Percentiles rank a stretch among this genome's conserved stretches.
Evolutionary conservation across 495 filamentous ascomycete species (phyloP).

Genomic region (Penicillium parvum): DNA sequence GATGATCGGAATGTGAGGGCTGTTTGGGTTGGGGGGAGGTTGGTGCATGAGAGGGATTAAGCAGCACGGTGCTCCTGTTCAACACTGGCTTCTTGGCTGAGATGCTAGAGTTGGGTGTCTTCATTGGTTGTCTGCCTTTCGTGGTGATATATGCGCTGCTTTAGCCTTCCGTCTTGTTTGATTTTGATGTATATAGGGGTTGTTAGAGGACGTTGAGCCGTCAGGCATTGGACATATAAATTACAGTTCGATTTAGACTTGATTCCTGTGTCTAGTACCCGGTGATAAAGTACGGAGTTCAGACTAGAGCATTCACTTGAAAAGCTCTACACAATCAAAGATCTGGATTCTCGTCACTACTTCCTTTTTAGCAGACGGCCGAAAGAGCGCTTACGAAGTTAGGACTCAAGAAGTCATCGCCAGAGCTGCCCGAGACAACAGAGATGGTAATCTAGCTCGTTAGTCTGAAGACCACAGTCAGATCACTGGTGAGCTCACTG

Average conservation of each 20-base stretch:
- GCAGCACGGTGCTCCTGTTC: no score
- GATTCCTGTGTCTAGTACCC: no score
- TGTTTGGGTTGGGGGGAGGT: constrained; percentile 67
- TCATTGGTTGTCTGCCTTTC: neutral
- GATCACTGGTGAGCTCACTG: constrained; percentile 27
- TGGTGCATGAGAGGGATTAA: constrained; percentile 55
- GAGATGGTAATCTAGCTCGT: constrained; percentile 48
- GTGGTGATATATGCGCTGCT: no score
- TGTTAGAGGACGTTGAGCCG: neutral
- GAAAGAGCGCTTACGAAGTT: constrained; percentile 52
- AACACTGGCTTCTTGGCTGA: no score
- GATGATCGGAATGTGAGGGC: constrained; percentile 78
- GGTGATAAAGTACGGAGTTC: neutral
- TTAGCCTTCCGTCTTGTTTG: neutral
- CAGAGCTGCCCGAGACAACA: constrained; percentile 55
- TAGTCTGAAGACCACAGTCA: neutral
- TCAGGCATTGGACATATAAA: neutral
- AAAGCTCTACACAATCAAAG: constrained; percentile 54
- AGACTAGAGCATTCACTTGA: constrained; percentile 21
- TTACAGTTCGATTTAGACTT: neutral
- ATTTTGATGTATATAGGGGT: neutral
- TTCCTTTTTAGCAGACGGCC: neutral
- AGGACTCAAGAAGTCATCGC: constrained; percentile 50
- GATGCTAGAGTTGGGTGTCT: neutral
- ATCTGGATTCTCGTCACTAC: constrained; percentile 33